Evolutionary conservation across 108 stramenopile genomes (phyloP).

Genomic region (Phaeodactylum tricornutum): DNA sequence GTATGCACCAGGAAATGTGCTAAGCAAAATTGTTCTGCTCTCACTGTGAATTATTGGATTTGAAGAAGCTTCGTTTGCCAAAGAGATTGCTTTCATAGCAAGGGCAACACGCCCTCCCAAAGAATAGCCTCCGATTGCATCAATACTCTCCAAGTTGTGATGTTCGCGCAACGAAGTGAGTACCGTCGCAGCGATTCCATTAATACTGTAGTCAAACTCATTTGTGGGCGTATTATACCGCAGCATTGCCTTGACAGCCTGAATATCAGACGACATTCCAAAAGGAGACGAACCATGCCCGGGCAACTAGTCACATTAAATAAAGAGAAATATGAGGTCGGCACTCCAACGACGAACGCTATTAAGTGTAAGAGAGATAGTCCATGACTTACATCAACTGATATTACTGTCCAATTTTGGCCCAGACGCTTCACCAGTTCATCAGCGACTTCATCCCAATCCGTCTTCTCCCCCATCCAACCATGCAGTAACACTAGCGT

Average conservation of each 20-base stretch:
- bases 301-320: too few species aligned
- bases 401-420: constrained; percentile 50
- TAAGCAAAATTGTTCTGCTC: constrained; percentile 21
- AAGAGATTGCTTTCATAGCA: constrained; percentile 48
- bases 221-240: constrained; percentile 12
- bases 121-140: constrained; percentile 73
- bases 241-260: constrained; percentile 23
- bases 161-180: constrained; percentile 29
- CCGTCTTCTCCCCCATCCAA: constrained; percentile 80
- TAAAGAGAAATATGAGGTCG: too few species aligned
- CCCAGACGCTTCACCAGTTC: constrained; percentile 20
- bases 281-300: constrained; percentile 54
- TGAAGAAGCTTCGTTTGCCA: constrained; percentile 3
- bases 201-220: constrained; percentile 20
- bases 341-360: too few species aligned
- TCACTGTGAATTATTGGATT: constrained; percentile 5
- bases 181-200: constrained; percentile 45
- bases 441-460: constrained; percentile 54
- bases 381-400: constrained; percentile 70
- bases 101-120: constrained; percentile 80
- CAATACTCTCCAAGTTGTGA: constrained; percentile 36
- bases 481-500: constrained; percentile 73
- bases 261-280: constrained; percentile 16
- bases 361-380: too few species aligned
- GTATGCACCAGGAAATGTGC: constrained; percentile 18